Percentiles rank a stretch among this genome's conserved stretches.
These are phyloP conservation scores for Epichloe uncinata DNA, from an alignment of 2,329 filamentous ascomycete genomes.

Conservation along the genomic window DNA sequence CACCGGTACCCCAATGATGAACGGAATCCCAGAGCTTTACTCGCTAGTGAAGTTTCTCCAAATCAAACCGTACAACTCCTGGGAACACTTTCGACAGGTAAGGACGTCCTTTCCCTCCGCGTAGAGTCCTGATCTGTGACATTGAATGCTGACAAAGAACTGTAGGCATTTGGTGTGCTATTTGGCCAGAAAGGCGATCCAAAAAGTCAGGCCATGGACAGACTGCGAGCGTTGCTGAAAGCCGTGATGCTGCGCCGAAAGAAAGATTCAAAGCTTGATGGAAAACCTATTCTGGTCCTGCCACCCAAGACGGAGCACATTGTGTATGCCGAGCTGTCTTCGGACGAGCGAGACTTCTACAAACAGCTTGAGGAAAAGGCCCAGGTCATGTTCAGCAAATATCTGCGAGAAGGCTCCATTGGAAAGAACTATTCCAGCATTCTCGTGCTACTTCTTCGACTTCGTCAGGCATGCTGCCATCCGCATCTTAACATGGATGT, in stretches of 20 bases:
- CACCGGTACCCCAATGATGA: constrained; percentile 83
- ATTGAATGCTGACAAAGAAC: constrained; percentile 6
- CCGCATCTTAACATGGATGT: constrained; percentile 19
- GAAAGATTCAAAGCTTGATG: constrained; percentile 67
- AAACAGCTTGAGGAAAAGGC: constrained; percentile 56
- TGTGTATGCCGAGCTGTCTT: constrained; percentile 57
- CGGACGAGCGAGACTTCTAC: constrained; percentile 67
- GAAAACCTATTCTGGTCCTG: constrained; percentile 64
- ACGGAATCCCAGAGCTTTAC: constrained; percentile 63
- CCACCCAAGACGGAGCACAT: constrained; percentile 65
- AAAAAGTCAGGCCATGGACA: constrained; percentile 50
- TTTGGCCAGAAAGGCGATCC: constrained; percentile 32
- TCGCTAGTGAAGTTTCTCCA: constrained; percentile 64
- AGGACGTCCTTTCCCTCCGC: constrained; percentile 10
- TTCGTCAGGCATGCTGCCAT: constrained; percentile 55
- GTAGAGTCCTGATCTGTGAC: neutral
- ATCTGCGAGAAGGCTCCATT: constrained; percentile 54
- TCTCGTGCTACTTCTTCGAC: constrained; percentile 65
- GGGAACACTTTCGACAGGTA: constrained; percentile 46
- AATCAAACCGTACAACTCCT: constrained; percentile 60
- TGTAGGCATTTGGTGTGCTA: constrained; percentile 28
- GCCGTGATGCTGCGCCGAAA: constrained; percentile 72
- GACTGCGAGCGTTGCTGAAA: constrained; percentile 63
- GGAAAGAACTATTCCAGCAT: constrained; percentile 62
- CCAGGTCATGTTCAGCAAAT: constrained; percentile 62